These are phyloP conservation scores for Lyophyllum decastes DNA, from an alignment of 768 basidiomycete species.

Conservation along the genomic window DNA sequence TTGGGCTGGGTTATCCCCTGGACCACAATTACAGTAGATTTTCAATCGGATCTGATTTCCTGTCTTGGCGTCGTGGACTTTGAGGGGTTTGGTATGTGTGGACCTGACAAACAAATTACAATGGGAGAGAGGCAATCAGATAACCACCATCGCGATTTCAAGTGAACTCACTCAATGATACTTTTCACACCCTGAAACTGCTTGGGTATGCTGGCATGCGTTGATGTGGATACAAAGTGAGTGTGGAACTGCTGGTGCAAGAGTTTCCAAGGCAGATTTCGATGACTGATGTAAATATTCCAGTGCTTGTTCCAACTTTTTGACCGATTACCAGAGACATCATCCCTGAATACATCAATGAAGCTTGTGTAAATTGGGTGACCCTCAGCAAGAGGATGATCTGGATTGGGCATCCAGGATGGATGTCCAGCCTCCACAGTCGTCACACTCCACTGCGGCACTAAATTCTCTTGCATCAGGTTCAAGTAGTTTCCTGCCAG, in stretches of 20 bases:
- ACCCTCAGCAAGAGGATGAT: slow-evolving; percentile 27
- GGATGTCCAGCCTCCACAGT: slow-evolving; percentile 21
- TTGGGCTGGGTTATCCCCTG: slow-evolving; percentile 42
- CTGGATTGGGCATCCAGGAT: slow-evolving; percentile 33
- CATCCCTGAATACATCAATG: slow-evolving; percentile 37
- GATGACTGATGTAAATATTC: slow-evolving; percentile 39
- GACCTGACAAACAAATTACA: slow-evolving; percentile 17
- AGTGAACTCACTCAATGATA: slow-evolving; percentile 30
- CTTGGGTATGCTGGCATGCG: slow-evolving; percentile 34
- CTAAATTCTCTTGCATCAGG: slow-evolving; percentile 12
- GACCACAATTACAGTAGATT: slow-evolving; percentile 27
- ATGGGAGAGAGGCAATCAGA: not conserved
- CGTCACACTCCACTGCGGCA: slow-evolving; percentile 22
- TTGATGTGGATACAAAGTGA: slow-evolving; percentile 41
- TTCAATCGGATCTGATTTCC: slow-evolving; percentile 25
- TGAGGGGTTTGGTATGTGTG: slow-evolving; percentile 32
- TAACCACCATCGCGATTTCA: not conserved
- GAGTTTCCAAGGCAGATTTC: slow-evolving; percentile 34
- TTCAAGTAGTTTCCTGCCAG: slow-evolving; percentile 22
- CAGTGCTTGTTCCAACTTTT: slow-evolving; percentile 49
- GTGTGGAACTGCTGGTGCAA: slow-evolving; percentile 37
- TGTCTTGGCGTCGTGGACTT: slow-evolving; percentile 27
- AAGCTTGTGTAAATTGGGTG: slow-evolving; percentile 31
- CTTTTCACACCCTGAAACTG: slow-evolving; percentile 35
- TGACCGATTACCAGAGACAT: slow-evolving; percentile 44